Evolutionary conservation across 1,139 yeast genomes (phyloP).

Genomic region (Arxiozyma bovina): DNA sequence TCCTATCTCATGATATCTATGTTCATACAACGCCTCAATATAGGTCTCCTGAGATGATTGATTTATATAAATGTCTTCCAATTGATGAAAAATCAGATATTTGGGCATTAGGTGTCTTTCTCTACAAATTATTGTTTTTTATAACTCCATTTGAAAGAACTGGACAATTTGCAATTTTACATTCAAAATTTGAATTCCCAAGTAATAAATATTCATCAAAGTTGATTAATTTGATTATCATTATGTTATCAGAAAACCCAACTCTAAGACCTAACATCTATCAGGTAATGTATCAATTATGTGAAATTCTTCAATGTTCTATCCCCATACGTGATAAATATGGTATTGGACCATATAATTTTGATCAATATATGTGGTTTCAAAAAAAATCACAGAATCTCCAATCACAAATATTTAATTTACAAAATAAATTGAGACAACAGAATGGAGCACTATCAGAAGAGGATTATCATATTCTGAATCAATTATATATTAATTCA

Average conservation of each 20-base stretch:
- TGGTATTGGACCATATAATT: slow-evolving; percentile 34
- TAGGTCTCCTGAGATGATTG: slow-evolving; percentile 85
- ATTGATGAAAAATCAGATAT: slow-evolving; percentile 92
- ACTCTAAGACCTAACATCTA: slow-evolving; percentile 76
- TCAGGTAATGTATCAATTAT: slow-evolving; percentile 66
- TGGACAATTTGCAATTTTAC: slow-evolving; percentile 59
- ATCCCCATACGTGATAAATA: slow-evolving; percentile 44
- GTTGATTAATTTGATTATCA: slow-evolving; percentile 65
- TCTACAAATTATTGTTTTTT: slow-evolving; percentile 85
- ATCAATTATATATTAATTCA: slow-evolving; percentile 22
- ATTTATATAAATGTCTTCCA: slow-evolving; percentile 71
- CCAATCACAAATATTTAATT: slow-evolving; percentile 25
- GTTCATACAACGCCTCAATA: slow-evolving; percentile 97
- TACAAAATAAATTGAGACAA: slow-evolving; percentile 22
- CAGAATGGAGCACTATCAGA: slow-evolving; percentile 12
- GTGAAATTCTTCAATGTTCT: slow-evolving; percentile 44
- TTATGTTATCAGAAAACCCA: slow-evolving; percentile 74
- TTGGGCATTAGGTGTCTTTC: slow-evolving; percentile 91
- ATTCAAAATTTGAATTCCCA: slow-evolving; percentile 54
- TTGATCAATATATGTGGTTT: slow-evolving; percentile 31
- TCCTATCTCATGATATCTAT: slow-evolving; percentile 72
- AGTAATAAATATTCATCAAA: slow-evolving; percentile 44
- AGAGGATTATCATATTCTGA: slow-evolving; percentile 16
- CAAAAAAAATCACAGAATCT: slow-evolving; percentile 31
- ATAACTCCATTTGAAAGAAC: slow-evolving; percentile 90